Percentiles rank a stretch among this genome's conserved stretches.
These are phyloP conservation scores for Gossypium stocksii DNA, from an alignment of 345 rosid species.

Conservation along the genomic window DNA sequence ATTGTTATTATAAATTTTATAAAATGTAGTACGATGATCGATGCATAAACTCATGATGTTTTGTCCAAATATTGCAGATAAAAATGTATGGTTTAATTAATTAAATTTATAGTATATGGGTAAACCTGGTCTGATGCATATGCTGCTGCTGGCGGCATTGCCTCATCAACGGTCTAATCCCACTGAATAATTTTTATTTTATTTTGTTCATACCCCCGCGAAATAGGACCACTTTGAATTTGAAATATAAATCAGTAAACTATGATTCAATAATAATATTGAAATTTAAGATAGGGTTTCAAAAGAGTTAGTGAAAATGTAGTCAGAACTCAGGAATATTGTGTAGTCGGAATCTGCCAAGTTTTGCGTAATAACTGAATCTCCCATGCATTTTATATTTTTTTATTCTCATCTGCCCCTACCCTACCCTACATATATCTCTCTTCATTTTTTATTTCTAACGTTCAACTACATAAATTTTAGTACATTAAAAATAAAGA, in stretches of 20 bases:
- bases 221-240: constrained; percentile 35
- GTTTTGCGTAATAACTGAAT: constrained; percentile 28
- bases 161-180: background rate
- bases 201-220: background rate
- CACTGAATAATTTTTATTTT: background rate
- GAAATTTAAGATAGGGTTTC: constrained; percentile 15
- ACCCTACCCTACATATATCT: background rate
- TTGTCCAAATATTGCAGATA: background rate
- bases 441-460: no score
- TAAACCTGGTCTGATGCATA: background rate
- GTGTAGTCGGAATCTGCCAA: constrained; percentile 38
- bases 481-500: no score
- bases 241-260: constrained; percentile 16
- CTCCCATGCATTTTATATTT: background rate
- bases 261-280: constrained; percentile 4
- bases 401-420: background rate
- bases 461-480: no score
- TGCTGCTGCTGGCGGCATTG: background rate
- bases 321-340: constrained; percentile 47
- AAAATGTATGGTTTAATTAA: background rate
- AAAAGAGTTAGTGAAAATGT: constrained; percentile 13
- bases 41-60: background rate
- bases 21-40: background rate
- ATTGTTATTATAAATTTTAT: background rate
- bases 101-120: background rate